Conservation (phyloP, 768 basidiomycete genomes). For the Coprinopsis sp. region DNA sequence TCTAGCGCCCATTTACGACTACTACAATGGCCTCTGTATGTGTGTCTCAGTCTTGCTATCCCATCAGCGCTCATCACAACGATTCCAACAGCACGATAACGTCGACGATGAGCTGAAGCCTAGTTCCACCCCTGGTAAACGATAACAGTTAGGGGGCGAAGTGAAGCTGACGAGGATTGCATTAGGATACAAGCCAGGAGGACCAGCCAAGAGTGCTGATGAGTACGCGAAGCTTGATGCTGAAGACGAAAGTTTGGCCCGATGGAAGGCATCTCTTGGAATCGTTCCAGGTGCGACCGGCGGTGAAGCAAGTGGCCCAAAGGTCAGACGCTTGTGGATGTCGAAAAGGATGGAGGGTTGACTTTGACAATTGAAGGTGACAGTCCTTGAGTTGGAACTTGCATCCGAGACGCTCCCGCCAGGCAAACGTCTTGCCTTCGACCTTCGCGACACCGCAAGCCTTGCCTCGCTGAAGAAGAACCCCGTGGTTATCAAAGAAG, state of each 20-base stretch:
- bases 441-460: slow-evolving; percentile 49
- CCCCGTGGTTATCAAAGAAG: slow-evolving; percentile 76
- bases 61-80: not conserved
- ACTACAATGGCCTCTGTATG: slow-evolving; percentile 48
- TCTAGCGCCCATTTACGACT: not conserved
- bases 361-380: slow-evolving; percentile 48
- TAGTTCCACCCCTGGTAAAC: slow-evolving; percentile 59
- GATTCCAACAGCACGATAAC: slow-evolving; percentile 46
- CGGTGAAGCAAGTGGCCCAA: slow-evolving; percentile 49
- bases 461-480: slow-evolving; percentile 66
- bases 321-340: slow-evolving; percentile 38
- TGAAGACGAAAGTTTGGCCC: slow-evolving; percentile 86
- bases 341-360: slow-evolving; percentile 8
- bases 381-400: slow-evolving; percentile 73
- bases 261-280: slow-evolving; percentile 95
- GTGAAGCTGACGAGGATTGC: not conserved
- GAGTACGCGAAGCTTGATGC: slow-evolving; percentile 86
- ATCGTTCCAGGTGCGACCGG: slow-evolving; percentile 51
- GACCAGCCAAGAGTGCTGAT: slow-evolving; percentile 60
- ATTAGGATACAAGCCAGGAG: slow-evolving; percentile 70
- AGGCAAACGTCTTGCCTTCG: slow-evolving; percentile 59
- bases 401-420: slow-evolving; percentile 64
- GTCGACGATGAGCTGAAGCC: slow-evolving; percentile 54
- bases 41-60: slow-evolving; percentile 11
- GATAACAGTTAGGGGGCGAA: not conserved